Evolutionary conservation across 2,329 filamentous ascomycete genomes (phyloP).

Genomic region (Bipolaris gigantea): DNA sequence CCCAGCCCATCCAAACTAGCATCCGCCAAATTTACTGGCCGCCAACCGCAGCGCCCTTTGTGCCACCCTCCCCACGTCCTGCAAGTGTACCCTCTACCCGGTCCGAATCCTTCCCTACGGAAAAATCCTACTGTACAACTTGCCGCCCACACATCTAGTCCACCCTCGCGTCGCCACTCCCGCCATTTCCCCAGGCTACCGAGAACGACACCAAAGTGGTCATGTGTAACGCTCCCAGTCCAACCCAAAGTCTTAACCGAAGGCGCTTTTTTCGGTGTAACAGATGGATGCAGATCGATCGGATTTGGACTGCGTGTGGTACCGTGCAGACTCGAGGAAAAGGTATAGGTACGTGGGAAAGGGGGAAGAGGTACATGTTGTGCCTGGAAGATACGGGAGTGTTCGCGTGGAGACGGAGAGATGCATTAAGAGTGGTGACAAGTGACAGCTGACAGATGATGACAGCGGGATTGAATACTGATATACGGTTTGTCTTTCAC

Average conservation of each 20-base stretch:
- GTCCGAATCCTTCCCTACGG: conserved; percentile 14
- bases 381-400: neutral
- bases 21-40: conserved; percentile 2
- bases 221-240: neutral
- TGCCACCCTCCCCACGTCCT: neutral
- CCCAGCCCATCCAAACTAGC: no score
- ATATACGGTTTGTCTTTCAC: no score
- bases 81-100: neutral
- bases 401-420: neutral
- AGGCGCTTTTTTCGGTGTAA: neutral
- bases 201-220: neutral
- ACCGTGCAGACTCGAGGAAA: neutral
- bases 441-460: neutral
- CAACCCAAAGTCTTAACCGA: neutral
- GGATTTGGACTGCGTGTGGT: neutral
- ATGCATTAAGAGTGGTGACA: neutral
- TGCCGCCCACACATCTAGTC: neutral
- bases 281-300: neutral
- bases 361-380: neutral
- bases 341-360: neutral
- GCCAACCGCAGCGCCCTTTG: conserved; percentile 26
- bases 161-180: neutral
- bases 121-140: neutral
- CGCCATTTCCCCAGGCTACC: neutral
- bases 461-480: neutral